These are phyloP conservation scores for Phaeosphaeria sp. DNA, from an alignment of 2,329 filamentous ascomycete species.

Conservation along the genomic window DNA sequence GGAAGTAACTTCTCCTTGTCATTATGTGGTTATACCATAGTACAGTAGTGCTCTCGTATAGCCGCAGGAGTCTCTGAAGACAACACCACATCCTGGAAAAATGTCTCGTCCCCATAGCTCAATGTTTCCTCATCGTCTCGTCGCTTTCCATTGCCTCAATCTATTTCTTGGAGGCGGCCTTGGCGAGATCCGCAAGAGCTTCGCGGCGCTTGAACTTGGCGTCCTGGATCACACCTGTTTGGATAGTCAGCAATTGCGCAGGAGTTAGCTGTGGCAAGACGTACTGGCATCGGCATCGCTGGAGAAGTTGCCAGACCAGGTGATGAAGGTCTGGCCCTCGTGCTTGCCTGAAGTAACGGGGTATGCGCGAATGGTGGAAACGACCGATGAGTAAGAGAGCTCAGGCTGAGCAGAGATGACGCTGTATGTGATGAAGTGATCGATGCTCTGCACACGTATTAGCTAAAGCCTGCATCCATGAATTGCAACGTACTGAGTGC, in stretches of 20 bases:
- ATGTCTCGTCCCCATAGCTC: background rate
- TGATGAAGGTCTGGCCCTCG: slow-evolving; percentile 70
- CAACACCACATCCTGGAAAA: too few relatives aligned
- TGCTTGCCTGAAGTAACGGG: slow-evolving; percentile 70
- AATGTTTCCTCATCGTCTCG: background rate
- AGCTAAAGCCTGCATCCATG: background rate
- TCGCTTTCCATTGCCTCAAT: background rate
- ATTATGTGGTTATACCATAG: background rate
- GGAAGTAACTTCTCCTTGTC: background rate
- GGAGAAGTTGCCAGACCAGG: slow-evolving; percentile 74
- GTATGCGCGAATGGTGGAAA: slow-evolving; percentile 71
- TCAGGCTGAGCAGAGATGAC: slow-evolving; percentile 71
- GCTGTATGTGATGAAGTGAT: slow-evolving; percentile 78
- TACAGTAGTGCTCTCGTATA: background rate
- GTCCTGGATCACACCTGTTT: slow-evolving; percentile 71
- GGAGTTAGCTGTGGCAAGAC: slow-evolving; percentile 30
- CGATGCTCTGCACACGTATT: slow-evolving; percentile 60
- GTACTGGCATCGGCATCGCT: slow-evolving; percentile 73
- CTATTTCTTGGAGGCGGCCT: slow-evolving; percentile 53
- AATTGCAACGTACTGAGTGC: slow-evolving; percentile 63
- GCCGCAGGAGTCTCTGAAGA: too few relatives aligned
- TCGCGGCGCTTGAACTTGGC: slow-evolving; percentile 79
- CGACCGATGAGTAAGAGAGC: slow-evolving; percentile 69
- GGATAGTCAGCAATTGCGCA: slow-evolving; percentile 10
- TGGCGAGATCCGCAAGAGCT: slow-evolving; percentile 70